Evolutionary conservation across 2,329 filamentous ascomycete species (phyloP).

Genomic region (Neonectria neomacrospora): DNA sequence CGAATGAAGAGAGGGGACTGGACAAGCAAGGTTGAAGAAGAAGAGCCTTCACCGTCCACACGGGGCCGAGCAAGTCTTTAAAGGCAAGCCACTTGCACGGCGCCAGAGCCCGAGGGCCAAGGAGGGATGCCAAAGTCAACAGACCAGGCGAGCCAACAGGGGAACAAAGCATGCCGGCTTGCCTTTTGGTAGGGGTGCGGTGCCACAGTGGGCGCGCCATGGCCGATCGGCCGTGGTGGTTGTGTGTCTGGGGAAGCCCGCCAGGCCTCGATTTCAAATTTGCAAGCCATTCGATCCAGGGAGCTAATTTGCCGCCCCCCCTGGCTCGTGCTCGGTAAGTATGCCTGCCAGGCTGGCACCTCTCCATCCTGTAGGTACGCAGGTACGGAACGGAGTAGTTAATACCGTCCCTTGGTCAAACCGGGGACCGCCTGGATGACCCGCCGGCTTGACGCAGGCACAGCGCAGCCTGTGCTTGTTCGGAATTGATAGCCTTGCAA

Average conservation of each 20-base stretch:
- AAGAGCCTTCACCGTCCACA: slow-evolving; percentile 18
- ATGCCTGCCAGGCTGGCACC: slow-evolving; percentile 17
- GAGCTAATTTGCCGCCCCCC: slow-evolving; percentile 43
- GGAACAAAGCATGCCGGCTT: slow-evolving; percentile 33
- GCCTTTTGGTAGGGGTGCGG: slow-evolving; percentile 20
- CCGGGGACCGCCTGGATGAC: slow-evolving; percentile 30
- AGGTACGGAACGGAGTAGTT: no score
- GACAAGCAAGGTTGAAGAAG: slow-evolving; percentile 36
- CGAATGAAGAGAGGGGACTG: slow-evolving; percentile 38
- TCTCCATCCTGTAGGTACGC: no score
- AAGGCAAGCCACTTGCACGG: slow-evolving; percentile 27
- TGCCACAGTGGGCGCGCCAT: slow-evolving; percentile 33
- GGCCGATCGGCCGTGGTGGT: slow-evolving; percentile 40
- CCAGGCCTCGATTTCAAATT: slow-evolving; percentile 46
- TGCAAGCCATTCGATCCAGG: slow-evolving; percentile 47
- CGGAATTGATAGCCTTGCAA: not conserved
- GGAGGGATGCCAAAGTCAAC: no score
- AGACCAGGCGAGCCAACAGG: slow-evolving; percentile 25
- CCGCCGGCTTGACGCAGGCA: slow-evolving; percentile 36
- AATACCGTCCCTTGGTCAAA: no score
- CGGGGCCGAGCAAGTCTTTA: slow-evolving; percentile 38
- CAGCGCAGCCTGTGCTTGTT: not conserved
- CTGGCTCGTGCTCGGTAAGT: slow-evolving; percentile 9
- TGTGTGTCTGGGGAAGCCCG: slow-evolving; percentile 46
- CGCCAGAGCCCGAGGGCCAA: slow-evolving; percentile 7